Conservation (phyloP, 2,329 filamentous ascomycete species). For the Aspergillus intermedius region DNA sequence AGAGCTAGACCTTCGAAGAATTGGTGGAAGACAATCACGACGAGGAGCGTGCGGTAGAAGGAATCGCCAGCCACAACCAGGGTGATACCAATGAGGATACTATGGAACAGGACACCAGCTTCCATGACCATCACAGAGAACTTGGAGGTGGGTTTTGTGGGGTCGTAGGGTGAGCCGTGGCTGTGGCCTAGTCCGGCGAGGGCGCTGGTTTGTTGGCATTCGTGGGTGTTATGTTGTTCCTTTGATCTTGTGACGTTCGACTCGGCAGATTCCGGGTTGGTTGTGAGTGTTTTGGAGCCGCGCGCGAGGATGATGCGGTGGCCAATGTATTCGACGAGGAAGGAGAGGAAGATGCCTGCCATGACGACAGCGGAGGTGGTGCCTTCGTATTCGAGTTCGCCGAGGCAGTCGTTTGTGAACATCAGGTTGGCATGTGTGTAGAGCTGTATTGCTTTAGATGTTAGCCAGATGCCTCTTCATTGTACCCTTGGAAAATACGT, state of each 20-base stretch:
- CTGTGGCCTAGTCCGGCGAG: slow-evolving; percentile 27
- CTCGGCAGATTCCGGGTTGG: slow-evolving; percentile 1
- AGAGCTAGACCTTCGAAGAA: slow-evolving; percentile 72
- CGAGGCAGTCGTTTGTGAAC: slow-evolving; percentile 65
- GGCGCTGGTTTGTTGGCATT: slow-evolving; percentile 2
- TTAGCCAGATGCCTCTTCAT: background rate
- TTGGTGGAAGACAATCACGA: slow-evolving; percentile 70
- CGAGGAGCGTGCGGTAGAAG: slow-evolving; percentile 47
- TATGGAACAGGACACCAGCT: slow-evolving; percentile 69
- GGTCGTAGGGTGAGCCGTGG: slow-evolving; percentile 23
- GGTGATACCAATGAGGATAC: slow-evolving; percentile 46
- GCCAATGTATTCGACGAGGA: slow-evolving; percentile 62
- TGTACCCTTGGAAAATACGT: slow-evolving; percentile 4
- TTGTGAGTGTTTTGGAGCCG: slow-evolving; percentile 12
- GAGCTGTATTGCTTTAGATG: slow-evolving; percentile 43
- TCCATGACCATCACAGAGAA: slow-evolving; percentile 65
- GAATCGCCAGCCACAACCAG: slow-evolving; percentile 45
- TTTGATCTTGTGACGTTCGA: slow-evolving; percentile 4
- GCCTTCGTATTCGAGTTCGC: slow-evolving; percentile 59
- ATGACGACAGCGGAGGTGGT: slow-evolving; percentile 66
- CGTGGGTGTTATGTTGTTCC: background rate
- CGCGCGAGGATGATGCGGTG: slow-evolving; percentile 48
- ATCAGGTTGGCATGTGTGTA: slow-evolving; percentile 67
- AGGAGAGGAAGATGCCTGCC: slow-evolving; percentile 67
- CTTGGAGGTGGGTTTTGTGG: slow-evolving; percentile 39